Evolutionary conservation across 2,329 filamentous ascomycete genomes (phyloP).

Genomic region (Orbilia brochopaga): DNA sequence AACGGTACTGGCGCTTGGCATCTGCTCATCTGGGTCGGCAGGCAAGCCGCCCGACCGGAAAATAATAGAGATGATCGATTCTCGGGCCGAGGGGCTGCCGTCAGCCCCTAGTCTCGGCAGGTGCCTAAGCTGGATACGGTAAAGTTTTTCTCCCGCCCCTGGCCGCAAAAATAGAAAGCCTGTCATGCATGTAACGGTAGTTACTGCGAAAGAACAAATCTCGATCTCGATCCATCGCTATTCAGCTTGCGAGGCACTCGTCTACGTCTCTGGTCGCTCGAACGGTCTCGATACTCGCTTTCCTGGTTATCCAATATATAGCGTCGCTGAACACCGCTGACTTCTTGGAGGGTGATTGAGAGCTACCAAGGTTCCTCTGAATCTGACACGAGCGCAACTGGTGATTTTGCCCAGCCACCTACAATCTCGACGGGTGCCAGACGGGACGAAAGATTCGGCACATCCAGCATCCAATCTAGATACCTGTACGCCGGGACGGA

Average conservation of each 20-base stretch:
- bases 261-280: not conserved
- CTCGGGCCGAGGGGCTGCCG: not conserved
- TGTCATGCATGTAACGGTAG: not conserved
- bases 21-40: not conserved
- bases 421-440: not conserved
- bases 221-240: not conserved
- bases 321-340: too few species aligned
- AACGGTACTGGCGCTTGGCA: too few species aligned
- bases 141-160: not conserved
- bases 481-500: too few species aligned
- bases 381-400: not conserved
- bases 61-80: conserved; percentile 1
- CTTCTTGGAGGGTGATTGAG: too few species aligned
- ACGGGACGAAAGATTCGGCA: not conserved
- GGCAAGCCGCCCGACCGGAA: not conserved
- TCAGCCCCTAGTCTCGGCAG: not conserved
- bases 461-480: not conserved
- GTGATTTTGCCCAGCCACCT: not conserved
- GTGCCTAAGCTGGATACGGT: not conserved
- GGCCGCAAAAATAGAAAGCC: not conserved
- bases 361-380: not conserved
- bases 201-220: not conserved
- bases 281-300: too few species aligned
- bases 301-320: too few species aligned
- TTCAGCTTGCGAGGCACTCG: not conserved